Evolutionary conservation across 2,329 filamentous ascomycete species (phyloP), one percentile per base, ranked within the genome.

Genomic region (Amesomyces nigricolor): DNA sequence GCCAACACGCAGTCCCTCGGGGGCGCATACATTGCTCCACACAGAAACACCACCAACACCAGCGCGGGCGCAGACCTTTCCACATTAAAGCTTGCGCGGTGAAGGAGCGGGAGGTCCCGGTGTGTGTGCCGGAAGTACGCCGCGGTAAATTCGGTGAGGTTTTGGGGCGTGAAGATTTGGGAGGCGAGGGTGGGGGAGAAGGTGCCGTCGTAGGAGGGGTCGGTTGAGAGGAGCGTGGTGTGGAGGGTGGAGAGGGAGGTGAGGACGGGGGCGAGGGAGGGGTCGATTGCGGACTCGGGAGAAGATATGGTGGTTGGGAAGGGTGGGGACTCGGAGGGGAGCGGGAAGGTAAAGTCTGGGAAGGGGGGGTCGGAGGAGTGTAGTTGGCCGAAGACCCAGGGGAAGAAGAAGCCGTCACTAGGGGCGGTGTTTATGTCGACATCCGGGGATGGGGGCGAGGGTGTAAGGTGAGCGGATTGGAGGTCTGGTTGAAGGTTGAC

Each of bases 41-140:
- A 48, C 7, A 56, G 22, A 26, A 40, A 45, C 2, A 51, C 14
- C 9, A 29, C 49, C 2, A 56, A 39, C 6, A 49, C 16, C 19
- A 56, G 35, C 5, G 50, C 39, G 5, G 49, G 49, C 4, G 54
- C 2, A 19, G 49, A 45, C 4, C 53, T 48, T 8, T 58, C 54
- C 8, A 50, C 38, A 17, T 58, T 54, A 42, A 68, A 68, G 9
- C 56, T 58, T 5, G 66, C 59, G 6, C 61, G 59, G 59, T 68
- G 66, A 2, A 65, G 26, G 16, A 67, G 49, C 19, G 67, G 66
- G 10, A 68, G 62, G 55, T 68, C 63, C 9, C 49, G 53, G 47
- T 68, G 65, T 32, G 60, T 65, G 22, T 62, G 53, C 8, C 61
- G 62, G 55, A 65, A 68, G 56, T 63, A 67, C n/a, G 57, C 56